A percentile compares a stretch with the other conserved stretches of the same genome.
Conservation (phyloP, 139 green algal genomes). For the Auxenochlorella protothecoides region DNA sequence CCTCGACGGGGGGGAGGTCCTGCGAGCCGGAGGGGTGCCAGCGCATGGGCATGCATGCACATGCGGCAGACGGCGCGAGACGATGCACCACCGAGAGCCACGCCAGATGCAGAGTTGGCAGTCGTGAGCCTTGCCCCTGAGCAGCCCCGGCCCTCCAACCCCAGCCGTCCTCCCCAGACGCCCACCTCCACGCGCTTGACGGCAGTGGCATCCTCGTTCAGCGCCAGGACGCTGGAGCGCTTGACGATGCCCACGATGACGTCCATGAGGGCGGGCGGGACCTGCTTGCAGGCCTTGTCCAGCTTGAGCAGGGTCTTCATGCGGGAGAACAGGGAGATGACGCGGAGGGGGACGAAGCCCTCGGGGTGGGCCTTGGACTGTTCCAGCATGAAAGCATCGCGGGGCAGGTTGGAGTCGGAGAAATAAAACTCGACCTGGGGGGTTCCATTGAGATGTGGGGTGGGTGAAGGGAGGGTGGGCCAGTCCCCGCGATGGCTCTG, state of each 20-base stretch:
- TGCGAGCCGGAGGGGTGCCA: not conserved
- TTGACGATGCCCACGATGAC: conserved; percentile 22
- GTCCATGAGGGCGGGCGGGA: conserved; percentile 4
- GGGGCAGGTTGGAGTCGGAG: conserved; percentile 76
- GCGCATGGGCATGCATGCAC: too few species aligned
- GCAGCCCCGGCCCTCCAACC: too few species aligned
- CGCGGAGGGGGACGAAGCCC: conserved; percentile 52
- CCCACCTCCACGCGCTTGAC: conserved; percentile 14
- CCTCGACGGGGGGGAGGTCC: conserved; percentile 7
- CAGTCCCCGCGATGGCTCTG: too few species aligned
- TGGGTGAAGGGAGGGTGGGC: too few species aligned
- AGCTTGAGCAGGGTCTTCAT: conserved; percentile 58
- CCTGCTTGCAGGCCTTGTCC: not conserved
- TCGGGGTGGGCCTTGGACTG: conserved; percentile 49
- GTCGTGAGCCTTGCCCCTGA: too few species aligned
- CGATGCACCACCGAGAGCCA: too few species aligned
- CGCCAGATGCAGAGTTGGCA: too few species aligned
- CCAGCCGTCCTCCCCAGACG: too few species aligned
- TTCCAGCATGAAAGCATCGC: conserved; percentile 69
- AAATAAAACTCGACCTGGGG: conserved; percentile 91
- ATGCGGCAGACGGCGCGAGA: too few species aligned
- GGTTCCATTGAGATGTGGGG: too few species aligned
- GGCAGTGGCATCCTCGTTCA: conserved; percentile 24
- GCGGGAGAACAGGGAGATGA: conserved; percentile 71
- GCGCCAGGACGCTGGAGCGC: conserved; percentile 4